phyloP scores from a whole-genome alignment of 2,329 filamentous ascomycete species.

The Arthroderma sp. region DNA sequence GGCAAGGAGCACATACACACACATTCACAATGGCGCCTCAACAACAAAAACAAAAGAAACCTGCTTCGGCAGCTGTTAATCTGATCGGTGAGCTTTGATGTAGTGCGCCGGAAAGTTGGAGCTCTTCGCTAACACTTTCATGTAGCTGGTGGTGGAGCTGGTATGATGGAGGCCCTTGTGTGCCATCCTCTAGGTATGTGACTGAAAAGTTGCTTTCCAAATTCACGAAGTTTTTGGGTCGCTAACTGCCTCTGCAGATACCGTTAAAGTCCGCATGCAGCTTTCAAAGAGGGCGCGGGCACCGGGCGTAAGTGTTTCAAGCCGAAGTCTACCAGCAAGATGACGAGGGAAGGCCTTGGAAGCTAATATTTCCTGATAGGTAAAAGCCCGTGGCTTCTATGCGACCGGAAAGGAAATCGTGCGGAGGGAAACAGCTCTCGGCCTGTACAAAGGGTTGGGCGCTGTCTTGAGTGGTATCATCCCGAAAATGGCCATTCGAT shows the following conservation, averaged over 20 bases:
- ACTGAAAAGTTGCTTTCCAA: not conserved
- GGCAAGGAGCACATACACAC: not conserved
- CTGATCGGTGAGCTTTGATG: constrained; percentile 56
- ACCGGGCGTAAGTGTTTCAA: constrained; percentile 50
- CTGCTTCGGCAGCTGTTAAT: constrained; percentile 76
- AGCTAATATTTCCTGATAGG: constrained; percentile 22
- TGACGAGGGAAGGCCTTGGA: not conserved
- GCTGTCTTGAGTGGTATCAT: constrained; percentile 93
- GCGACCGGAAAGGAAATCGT: constrained; percentile 77
- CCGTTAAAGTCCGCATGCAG: constrained; percentile 99
- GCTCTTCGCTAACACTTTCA: constrained; percentile 4
- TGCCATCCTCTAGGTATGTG: constrained; percentile 80
- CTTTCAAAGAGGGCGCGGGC: constrained; percentile 72
- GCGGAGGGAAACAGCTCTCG: constrained; percentile 76
- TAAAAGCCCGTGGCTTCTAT: constrained; percentile 74
- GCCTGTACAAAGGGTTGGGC: constrained; percentile 94
- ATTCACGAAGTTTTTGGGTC: constrained; percentile 1
- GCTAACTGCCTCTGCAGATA: constrained; percentile 45
- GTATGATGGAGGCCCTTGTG: constrained; percentile 96
- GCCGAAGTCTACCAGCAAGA: no score
- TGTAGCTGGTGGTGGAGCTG: constrained; percentile 82
- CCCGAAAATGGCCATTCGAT: constrained; percentile 98
- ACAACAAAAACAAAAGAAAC: constrained; percentile 43
- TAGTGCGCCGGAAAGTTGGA: constrained; percentile 88
- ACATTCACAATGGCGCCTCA: not conserved